Base-by-base conservation (phyloP, 495 filamentous ascomycete species). In the Hypoxylon lienhwacheense region DNA sequence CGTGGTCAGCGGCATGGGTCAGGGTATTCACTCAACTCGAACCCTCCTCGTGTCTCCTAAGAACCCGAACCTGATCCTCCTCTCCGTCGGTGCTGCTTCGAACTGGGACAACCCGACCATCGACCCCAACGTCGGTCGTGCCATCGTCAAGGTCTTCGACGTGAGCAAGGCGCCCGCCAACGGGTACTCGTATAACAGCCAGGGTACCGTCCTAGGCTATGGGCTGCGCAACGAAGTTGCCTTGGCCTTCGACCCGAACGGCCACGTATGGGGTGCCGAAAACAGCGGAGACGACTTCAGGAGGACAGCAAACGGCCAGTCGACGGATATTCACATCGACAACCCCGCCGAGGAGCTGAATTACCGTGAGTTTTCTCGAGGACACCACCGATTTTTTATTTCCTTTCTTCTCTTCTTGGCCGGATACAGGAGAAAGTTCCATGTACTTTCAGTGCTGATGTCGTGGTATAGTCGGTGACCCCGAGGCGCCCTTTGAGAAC, bases 311-410 rank as follows among this genome's bases (percentile, higher is more conserved):
- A 66, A 63, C 32, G 71, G 84, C 17, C 61, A 77, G 28, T 74
- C 77, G 2, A 50, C 70, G 14, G 82, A 86, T 50, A 78, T 87
- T 28, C 83, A 86, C 61, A 67, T 78, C 39, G 74, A 87, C 55
- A 89, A 88, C 63, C 85, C 85, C 0, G 85, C 80, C 5, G 85
- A 88, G 64, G 83, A 89, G 64, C 64, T 89, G 56, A 89, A 89
- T 65, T 87, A 77, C 67, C 80, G 81, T 53, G 77, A 80, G 22
- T 77, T 67, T 33, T 78, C 7, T 57, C 6, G 2, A 36, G 7
- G n/a, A 21, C 11, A 7, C 14, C 15, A 2, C 11, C 25, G 34
- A 37, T 25, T 28, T n/a, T n/a, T n/a, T n/a, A n/a, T n/a, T n/a
- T n/a, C n/a, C n/a, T n/a, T n/a, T n/a, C n/a, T n/a, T n/a, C n/a